Conservation (phyloP, 257 asterid species). For the Solanum chmielewskii region DNA sequence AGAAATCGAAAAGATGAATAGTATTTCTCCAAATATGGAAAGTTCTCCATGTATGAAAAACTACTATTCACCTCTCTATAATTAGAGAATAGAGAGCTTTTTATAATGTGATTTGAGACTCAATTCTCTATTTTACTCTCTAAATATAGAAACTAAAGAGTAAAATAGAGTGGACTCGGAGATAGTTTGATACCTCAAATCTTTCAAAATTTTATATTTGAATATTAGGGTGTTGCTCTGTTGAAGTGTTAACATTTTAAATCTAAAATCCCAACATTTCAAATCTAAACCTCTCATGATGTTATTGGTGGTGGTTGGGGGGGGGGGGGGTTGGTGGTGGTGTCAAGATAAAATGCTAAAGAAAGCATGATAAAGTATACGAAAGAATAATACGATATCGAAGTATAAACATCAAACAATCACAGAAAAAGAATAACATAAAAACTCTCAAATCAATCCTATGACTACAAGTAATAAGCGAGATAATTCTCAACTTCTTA, state of each 20-base stretch:
- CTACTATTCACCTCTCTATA: too few relatives aligned
- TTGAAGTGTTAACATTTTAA: neutral
- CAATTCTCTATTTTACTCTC: neutral
- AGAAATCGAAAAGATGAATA: too few relatives aligned
- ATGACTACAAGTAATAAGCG: neutral
- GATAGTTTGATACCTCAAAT: neutral
- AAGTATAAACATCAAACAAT: neutral
- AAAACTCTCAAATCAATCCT: neutral
- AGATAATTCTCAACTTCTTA: neutral
- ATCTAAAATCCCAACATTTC: neutral
- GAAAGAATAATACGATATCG: neutral
- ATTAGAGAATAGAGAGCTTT: neutral
- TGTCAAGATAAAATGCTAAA: neutral
- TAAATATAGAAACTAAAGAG: too few relatives aligned
- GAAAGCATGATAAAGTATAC: neutral
- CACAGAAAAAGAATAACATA: neutral
- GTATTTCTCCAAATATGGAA: too few relatives aligned
- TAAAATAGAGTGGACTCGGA: too few relatives aligned
- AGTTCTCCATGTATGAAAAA: too few relatives aligned
- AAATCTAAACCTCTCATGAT: neutral
- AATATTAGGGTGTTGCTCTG: neutral
- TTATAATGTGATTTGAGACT: neutral
- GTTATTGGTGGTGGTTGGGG: neutral
- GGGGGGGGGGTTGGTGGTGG: too few relatives aligned
- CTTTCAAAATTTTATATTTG: neutral